Base-by-base conservation (phyloP, 306 rosid species). In the Inga laurina region DNA sequence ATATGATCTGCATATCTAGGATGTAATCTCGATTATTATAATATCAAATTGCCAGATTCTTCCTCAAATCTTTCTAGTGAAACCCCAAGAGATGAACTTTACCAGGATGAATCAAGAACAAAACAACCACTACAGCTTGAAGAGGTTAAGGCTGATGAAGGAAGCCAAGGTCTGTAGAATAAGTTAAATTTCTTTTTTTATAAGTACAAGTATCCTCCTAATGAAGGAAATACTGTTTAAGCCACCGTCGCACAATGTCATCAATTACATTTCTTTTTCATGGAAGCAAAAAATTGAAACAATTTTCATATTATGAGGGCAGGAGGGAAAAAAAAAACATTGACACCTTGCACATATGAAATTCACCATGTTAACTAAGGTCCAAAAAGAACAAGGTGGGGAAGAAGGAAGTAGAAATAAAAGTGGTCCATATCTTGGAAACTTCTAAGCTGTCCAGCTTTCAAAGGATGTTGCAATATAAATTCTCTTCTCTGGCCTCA, bases 1-100 rank as follows among this genome's bases (percentile, higher is more conserved):
- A 49, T 51, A 46, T 68, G 79, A 82, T 73, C 6, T 37, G 7
- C 66, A 62, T 82, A 80, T 79, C 57, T 52, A 51, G 82, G 39
- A 82, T 30, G 61, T 78, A 45, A 18, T 75, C 14, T 52, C 46
- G 67, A 39, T 6, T 39, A 44, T 41, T 24, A 35, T 39, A 48
- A 64, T 16, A 41, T 21, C 64, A 43, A 45, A 82, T 39, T 62
- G 24, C 72, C 64, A 69, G 85, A 59, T 39, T 39, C 43, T 76
- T 72, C 76, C 46, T 15, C 81, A 37, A 46, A 35, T 49, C 64
- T 51, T 32, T 65, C 13, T 11, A 41, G 37, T 11, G 81, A 59
- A 68, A 68, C 59, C n/a, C 21, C 2, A 15, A 72, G 16, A 39
- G 43, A 39, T 6, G 43, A 39, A 39, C 43, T 39, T 66, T 69